Evolutionary conservation across 2,329 filamentous ascomycete species (phyloP).

Genomic region (Chaetomiaceae sp.): DNA sequence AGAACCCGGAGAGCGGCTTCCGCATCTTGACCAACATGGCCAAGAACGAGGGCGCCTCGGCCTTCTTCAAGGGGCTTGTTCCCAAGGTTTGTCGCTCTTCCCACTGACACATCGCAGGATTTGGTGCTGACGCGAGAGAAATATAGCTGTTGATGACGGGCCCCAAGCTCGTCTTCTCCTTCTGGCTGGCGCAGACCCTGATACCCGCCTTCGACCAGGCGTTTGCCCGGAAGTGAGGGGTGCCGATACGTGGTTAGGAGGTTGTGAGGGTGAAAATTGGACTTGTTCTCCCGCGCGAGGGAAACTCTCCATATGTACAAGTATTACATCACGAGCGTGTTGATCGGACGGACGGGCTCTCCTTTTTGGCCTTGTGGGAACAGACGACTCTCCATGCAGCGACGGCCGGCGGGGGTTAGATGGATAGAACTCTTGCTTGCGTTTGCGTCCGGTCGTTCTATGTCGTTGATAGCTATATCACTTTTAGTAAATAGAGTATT

Average conservation of each 20-base stretch:
- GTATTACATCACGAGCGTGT: too few species aligned
- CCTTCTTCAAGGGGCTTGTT: slow-evolving; percentile 96
- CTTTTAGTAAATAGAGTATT: too few species aligned
- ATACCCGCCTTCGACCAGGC: slow-evolving; percentile 78
- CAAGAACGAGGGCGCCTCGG: slow-evolving; percentile 74
- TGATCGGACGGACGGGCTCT: neutral
- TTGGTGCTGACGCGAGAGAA: slow-evolving; percentile 8
- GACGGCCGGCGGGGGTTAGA: neutral
- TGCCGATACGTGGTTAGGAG: neutral
- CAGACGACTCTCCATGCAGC: too few species aligned
- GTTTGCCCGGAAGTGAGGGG: slow-evolving; percentile 25
- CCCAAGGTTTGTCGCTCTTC: slow-evolving; percentile 60
- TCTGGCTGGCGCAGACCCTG: slow-evolving; percentile 97
- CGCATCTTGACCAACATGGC: slow-evolving; percentile 89
- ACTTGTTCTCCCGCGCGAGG: neutral
- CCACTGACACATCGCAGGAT: neutral
- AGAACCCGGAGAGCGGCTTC: slow-evolving; percentile 93
- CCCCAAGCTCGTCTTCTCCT: slow-evolving; percentile 97
- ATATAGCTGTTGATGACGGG: slow-evolving; percentile 87
- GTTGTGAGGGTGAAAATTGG: neutral
- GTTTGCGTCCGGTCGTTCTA: too few species aligned
- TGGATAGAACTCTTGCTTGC: neutral
- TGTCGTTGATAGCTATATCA: too few species aligned
- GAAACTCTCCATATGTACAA: neutral
- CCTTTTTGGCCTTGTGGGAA: too few species aligned